Percentiles rank a stretch among this genome's conserved stretches.
Conservation (phyloP, 2,329 filamentous ascomycete species). For the Zymoseptoria brevis region DNA sequence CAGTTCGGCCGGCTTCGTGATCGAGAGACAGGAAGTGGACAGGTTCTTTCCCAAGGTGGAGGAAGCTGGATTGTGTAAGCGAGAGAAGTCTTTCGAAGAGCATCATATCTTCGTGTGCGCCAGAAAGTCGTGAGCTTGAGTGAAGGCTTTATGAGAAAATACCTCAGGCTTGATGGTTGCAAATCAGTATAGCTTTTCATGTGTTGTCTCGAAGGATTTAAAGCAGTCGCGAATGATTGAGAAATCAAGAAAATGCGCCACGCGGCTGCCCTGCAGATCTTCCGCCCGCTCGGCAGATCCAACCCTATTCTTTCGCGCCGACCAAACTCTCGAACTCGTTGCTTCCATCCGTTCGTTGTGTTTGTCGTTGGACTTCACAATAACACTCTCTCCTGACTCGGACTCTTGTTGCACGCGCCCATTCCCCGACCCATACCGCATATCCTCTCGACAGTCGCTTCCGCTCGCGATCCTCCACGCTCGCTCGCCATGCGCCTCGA, state of each 20-base stretch:
- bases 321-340: not conserved
- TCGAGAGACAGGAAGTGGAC: constrained; percentile 7
- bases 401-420: not conserved
- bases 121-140: constrained; percentile 2
- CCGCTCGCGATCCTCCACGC: not conserved
- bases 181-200: no score
- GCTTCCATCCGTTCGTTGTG: not conserved
- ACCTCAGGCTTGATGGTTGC: not conserved
- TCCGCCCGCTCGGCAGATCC: not conserved
- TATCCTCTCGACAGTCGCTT: not conserved
- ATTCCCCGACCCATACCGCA: not conserved
- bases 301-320: not conserved
- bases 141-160: not conserved
- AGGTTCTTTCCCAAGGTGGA: constrained; percentile 5
- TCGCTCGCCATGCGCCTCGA: not conserved
- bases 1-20: constrained; percentile 3
- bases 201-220: not conserved
- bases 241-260: not conserved
- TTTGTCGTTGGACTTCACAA: not conserved
- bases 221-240: not conserved
- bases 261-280: not conserved
- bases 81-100: constrained; percentile 3
- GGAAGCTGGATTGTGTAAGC: constrained; percentile 8
- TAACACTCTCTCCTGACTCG: not conserved
- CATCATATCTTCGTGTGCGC: constrained; percentile 10